Percentiles rank a stretch among this genome's conserved stretches.
Conservation (phyloP, 768 basidiomycete genomes). For the Auricularia cornea region DNA sequence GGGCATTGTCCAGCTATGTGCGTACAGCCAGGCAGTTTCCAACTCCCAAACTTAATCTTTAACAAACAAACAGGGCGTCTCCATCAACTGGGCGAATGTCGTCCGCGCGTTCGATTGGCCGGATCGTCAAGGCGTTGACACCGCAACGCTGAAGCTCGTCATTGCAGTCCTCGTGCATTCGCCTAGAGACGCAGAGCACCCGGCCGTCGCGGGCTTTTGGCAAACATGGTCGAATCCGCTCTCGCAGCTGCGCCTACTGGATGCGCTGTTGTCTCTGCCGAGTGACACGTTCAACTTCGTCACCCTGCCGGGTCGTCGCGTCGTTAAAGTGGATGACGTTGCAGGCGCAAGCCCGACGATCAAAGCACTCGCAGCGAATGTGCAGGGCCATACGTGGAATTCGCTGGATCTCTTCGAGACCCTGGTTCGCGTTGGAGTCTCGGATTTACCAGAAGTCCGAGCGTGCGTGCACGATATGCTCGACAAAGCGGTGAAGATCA, state of each 20-base stretch:
- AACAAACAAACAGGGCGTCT: constrained; percentile 39
- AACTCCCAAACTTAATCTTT: too few relatives aligned
- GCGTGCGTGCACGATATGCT: constrained; percentile 81
- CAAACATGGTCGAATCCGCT: constrained; percentile 74
- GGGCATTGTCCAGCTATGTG: constrained; percentile 67
- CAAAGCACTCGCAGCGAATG: constrained; percentile 80
- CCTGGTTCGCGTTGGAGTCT: constrained; percentile 69
- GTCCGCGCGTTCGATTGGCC: constrained; percentile 82
- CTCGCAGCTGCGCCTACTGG: constrained; percentile 80
- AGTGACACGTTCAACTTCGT: constrained; percentile 92
- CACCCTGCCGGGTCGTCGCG: constrained; percentile 69
- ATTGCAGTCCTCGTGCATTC: constrained; percentile 81
- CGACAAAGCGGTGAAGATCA: constrained; percentile 88
- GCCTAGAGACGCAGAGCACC: constrained; percentile 65
- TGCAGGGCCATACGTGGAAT: constrained; percentile 93
- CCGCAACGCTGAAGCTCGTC: constrained; percentile 79
- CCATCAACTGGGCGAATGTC: constrained; percentile 71
- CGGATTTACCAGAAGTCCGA: constrained; percentile 62
- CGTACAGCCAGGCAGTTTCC: constrained; percentile 23
- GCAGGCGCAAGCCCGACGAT: constrained; percentile 82
- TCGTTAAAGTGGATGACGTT: constrained; percentile 86
- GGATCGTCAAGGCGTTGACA: constrained; percentile 79
- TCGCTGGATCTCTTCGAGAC: constrained; percentile 85
- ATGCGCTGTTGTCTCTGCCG: constrained; percentile 80
- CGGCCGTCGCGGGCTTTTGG: constrained; percentile 84